These are phyloP conservation scores for Flaveria brownii DNA, from an alignment of 129 eudicot genomes.

Conservation along the genomic window DNA sequence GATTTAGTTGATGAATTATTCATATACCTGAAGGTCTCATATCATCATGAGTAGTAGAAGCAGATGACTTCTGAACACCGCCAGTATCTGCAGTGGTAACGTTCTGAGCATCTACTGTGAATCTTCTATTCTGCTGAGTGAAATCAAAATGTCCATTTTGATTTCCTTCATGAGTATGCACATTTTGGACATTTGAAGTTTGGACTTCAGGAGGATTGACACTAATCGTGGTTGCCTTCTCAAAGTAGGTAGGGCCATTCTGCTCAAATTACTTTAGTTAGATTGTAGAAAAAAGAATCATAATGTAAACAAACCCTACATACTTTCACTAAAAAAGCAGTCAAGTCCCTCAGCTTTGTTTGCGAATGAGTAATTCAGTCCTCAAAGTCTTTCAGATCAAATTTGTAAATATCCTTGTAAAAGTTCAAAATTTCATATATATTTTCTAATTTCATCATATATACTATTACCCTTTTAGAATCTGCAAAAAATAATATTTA, in stretches of 20 bases:
- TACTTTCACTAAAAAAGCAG: background rate
- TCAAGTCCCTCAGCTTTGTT: background rate
- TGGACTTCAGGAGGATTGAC: slow-evolving; percentile 47
- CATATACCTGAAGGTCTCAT: slow-evolving; percentile 53
- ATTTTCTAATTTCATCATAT: background rate
- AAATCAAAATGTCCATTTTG: slow-evolving; percentile 29
- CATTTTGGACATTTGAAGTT: slow-evolving; percentile 41
- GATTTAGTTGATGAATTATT: background rate
- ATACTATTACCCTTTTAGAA: background rate
- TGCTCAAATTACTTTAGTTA: slow-evolving; percentile 34
- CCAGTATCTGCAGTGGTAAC: slow-evolving; percentile 26
- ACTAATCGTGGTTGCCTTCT: slow-evolving; percentile 38
- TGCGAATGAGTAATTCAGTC: background rate
- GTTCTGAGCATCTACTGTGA: slow-evolving; percentile 43
- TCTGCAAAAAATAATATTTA: background rate
- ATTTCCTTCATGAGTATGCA: slow-evolving; percentile 32
- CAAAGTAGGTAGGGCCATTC: slow-evolving; percentile 63
- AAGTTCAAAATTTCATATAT: background rate
- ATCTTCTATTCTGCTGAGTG: slow-evolving; percentile 46
- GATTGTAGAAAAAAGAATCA: background rate
- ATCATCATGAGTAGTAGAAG: slow-evolving; percentile 37
- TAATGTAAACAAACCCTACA: background rate
- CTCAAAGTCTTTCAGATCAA: background rate
- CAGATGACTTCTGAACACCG: slow-evolving; percentile 14
- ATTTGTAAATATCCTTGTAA: background rate